phyloP scores from a whole-genome alignment of 2,329 filamentous ascomycete genomes.

The Pleomassaria siparia region DNA sequence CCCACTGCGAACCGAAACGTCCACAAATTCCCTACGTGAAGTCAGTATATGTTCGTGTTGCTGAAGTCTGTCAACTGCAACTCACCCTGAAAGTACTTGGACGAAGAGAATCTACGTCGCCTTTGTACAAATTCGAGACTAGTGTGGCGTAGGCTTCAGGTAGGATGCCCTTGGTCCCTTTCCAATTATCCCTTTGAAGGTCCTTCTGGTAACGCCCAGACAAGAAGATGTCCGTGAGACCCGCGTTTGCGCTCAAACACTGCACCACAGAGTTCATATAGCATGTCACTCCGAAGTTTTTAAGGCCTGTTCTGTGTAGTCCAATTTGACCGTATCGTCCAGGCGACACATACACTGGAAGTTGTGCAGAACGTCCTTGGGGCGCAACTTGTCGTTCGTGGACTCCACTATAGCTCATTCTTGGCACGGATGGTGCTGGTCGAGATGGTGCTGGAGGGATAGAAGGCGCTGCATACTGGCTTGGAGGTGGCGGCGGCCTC shows the following conservation, averaged over 20 bases:
- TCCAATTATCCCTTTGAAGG: slow-evolving; percentile 65
- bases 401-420: slow-evolving; percentile 78
- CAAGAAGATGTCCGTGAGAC: slow-evolving; percentile 64
- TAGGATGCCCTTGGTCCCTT: slow-evolving; percentile 64
- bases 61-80: too few species aligned
- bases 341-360: slow-evolving; percentile 50
- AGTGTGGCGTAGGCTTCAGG: slow-evolving; percentile 64
- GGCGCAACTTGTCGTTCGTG: slow-evolving; percentile 56
- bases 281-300: slow-evolving; percentile 81
- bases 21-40: slow-evolving; percentile 60
- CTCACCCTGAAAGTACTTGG: slow-evolving; percentile 50
- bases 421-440: slow-evolving; percentile 57
- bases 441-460: slow-evolving; percentile 64
- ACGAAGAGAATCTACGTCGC: slow-evolving; percentile 51
- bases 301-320: slow-evolving; percentile 69
- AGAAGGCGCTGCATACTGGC: slow-evolving; percentile 51
- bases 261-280: slow-evolving; percentile 94
- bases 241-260: slow-evolving; percentile 71
- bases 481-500: slow-evolving; percentile 39
- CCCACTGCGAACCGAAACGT: slow-evolving; percentile 67
- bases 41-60: too few species aligned
- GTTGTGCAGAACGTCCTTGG: slow-evolving; percentile 37
- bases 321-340: slow-evolving; percentile 48
- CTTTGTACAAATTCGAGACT: slow-evolving; percentile 64
- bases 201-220: slow-evolving; percentile 61